A percentile compares a stretch with the other conserved stretches of the same genome.
Evolutionary conservation across 257 asterid genomes (phyloP).

Genomic region (Knoxia roxburghii): DNA sequence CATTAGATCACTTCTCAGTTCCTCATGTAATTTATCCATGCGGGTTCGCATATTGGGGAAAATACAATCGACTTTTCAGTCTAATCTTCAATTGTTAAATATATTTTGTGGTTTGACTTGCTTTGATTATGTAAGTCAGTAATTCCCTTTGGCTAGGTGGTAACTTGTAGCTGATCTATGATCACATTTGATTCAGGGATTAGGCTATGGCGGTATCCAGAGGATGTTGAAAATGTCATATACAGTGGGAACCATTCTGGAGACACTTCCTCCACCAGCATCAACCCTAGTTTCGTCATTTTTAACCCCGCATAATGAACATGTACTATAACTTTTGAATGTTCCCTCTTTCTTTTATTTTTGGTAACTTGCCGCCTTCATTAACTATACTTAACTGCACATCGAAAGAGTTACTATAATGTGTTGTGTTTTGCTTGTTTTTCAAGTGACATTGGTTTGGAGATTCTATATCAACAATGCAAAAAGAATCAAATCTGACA

Average conservation of each 20-base stretch:
- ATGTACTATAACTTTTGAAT: constrained; percentile 41
- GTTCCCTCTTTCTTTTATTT: constrained; percentile 13
- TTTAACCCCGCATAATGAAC: constrained; percentile 45
- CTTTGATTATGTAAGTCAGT: neutral
- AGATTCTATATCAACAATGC: neutral
- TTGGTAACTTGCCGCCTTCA: neutral
- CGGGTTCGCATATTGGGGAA: neutral
- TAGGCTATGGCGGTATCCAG: constrained; percentile 61
- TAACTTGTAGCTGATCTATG: neutral
- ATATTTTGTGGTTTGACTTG: neutral
- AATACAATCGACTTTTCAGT: too few relatives aligned
- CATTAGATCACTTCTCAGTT: neutral
- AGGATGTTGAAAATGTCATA: constrained; percentile 54
- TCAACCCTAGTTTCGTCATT: constrained; percentile 56
- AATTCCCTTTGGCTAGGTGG: neutral
- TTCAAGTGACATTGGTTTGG: neutral
- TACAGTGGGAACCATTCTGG: constrained; percentile 52
- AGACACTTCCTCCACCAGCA: constrained; percentile 59
- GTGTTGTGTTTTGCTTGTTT: neutral
- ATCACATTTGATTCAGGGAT: constrained; percentile 37
- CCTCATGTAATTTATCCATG: neutral
- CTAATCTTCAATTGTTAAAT: too few relatives aligned
- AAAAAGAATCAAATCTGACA: neutral
- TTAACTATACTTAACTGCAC: constrained; percentile 11
- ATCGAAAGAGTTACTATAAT: neutral